Percentiles rank a stretch among this genome's conserved stretches.
Evolutionary conservation across 2,329 filamentous ascomycete genomes (phyloP).

Genomic region (Tolypocladium nubicola): DNA sequence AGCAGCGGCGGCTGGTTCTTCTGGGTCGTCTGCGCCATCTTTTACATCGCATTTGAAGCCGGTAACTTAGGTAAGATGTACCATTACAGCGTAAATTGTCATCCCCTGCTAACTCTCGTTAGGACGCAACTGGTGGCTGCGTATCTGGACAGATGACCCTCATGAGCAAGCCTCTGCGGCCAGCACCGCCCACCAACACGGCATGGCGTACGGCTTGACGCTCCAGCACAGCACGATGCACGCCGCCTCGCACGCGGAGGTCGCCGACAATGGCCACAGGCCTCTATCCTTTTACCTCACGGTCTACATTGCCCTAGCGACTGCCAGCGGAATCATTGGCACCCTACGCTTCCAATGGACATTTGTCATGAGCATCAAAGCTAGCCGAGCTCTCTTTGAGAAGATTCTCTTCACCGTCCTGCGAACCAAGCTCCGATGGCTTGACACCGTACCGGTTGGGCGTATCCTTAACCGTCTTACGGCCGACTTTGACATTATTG

Average conservation of each 20-base stretch:
- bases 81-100: background rate
- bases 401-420: slow-evolving; percentile 57
- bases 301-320: slow-evolving; percentile 54
- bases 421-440: slow-evolving; percentile 64
- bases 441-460: slow-evolving; percentile 70
- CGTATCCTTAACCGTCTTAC: slow-evolving; percentile 71
- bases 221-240: slow-evolving; percentile 35
- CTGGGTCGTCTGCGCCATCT: slow-evolving; percentile 43
- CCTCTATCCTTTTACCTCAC: slow-evolving; percentile 52
- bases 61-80: slow-evolving; percentile 40
- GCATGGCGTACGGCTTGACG: slow-evolving; percentile 32
- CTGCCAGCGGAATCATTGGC: slow-evolving; percentile 45
- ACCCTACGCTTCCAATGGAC: slow-evolving; percentile 53
- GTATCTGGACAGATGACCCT: slow-evolving; percentile 44
- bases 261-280: slow-evolving; percentile 21
- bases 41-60: slow-evolving; percentile 45
- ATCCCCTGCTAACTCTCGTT: background rate
- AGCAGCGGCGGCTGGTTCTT: slow-evolving; percentile 53
- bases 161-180: background rate
- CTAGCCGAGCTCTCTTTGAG: slow-evolving; percentile 58
- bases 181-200: slow-evolving; percentile 17
- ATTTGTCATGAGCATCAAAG: slow-evolving; percentile 54
- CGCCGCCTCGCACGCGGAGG: slow-evolving; percentile 18
- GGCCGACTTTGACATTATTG: slow-evolving; percentile 64
- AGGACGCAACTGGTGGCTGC: slow-evolving; percentile 53